Conservation (phyloP, 2,329 filamentous ascomycete genomes). For the Plenodomus biglobosus region DNA sequence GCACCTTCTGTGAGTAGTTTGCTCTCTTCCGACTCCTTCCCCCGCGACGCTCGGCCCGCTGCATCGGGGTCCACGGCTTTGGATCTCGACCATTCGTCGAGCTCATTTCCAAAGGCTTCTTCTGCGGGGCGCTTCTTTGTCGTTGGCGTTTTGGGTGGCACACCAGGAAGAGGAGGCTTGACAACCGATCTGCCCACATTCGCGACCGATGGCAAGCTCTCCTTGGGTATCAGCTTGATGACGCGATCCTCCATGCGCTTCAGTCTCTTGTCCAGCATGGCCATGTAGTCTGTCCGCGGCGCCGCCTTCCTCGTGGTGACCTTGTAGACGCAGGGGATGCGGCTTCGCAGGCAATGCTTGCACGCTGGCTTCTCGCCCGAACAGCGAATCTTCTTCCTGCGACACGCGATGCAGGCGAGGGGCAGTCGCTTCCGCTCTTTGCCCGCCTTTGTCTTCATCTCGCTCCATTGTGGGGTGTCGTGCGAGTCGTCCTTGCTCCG, state of each 20-base stretch:
- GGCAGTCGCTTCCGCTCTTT: constrained; percentile 94
- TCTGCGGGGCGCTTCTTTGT: constrained; percentile 81
- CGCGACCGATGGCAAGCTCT: constrained; percentile 69
- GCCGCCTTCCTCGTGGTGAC: constrained; percentile 92
- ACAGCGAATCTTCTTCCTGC: constrained; percentile 96
- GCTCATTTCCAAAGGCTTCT: constrained; percentile 80
- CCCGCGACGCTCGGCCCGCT: constrained; percentile 50
- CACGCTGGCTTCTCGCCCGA: constrained; percentile 97
- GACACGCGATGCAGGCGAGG: constrained; percentile 91
- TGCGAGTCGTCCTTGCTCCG: constrained; percentile 35
- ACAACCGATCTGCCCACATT: constrained; percentile 78
- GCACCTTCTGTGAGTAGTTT: constrained; percentile 78
- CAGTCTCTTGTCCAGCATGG: constrained; percentile 92
- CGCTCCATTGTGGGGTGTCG: constrained; percentile 52
- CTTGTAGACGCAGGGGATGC: constrained; percentile 97
- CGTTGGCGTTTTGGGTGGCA: constrained; percentile 55
- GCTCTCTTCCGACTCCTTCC: constrained; percentile 67
- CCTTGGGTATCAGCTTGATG: constrained; percentile 90
- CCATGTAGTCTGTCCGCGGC: constrained; percentile 97
- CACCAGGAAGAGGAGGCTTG: constrained; percentile 70
- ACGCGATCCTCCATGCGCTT: constrained; percentile 98
- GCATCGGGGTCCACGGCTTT: constrained; percentile 55
- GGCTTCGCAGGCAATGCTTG: constrained; percentile 89
- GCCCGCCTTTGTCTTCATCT: constrained; percentile 68
- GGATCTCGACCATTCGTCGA: constrained; percentile 77